Percentiles rank a stretch among this genome's conserved stretches.
Conservation (phyloP, 208 protist species). For the Crithidia brevicula region DNA sequence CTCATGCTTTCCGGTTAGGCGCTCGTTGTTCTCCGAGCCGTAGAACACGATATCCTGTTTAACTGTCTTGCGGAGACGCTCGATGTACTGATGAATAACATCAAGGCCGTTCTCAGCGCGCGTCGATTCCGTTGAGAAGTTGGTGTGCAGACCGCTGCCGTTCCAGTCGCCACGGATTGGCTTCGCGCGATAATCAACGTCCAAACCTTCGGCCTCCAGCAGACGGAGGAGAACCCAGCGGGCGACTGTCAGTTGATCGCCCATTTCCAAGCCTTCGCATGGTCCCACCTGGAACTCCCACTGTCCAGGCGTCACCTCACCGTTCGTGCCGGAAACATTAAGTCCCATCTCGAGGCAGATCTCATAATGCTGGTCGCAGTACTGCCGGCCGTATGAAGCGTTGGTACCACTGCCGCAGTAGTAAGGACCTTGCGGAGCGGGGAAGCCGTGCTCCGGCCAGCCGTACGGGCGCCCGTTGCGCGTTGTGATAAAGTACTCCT, state of each 20-base stretch:
- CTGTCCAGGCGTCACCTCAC: constrained; percentile 97
- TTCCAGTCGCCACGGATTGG: constrained; percentile 98
- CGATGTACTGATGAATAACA: constrained; percentile 80
- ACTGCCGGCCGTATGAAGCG: constrained; percentile 87
- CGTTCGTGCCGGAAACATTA: constrained; percentile 94
- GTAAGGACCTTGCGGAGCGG: constrained; percentile 96
- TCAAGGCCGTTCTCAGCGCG: constrained; percentile 74
- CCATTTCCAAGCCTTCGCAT: constrained; percentile 90
- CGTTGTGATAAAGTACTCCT: constrained; percentile 78
- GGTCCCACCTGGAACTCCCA: constrained; percentile 98
- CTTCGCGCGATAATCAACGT: constrained; percentile 92
- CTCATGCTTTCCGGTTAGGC: constrained; percentile 89
- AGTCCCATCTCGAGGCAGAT: constrained; percentile 85
- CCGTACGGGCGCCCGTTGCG: constrained; percentile 70
- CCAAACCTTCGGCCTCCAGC: constrained; percentile 70
- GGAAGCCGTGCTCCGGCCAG: constrained; percentile 92
- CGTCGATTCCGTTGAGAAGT: constrained; percentile 96
- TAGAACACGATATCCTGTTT: constrained; percentile 89
- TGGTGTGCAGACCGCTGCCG: constrained; percentile 97
- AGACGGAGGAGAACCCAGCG: constrained; percentile 93
- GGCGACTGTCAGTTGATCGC: constrained; percentile 94
- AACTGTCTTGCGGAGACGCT: constrained; percentile 70
- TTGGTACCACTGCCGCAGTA: constrained; percentile 93
- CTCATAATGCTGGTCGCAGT: constrained; percentile 84
- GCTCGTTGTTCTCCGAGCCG: constrained; percentile 83